Percentiles rank a stretch among this genome's conserved stretches.
These are phyloP conservation scores for Eragrostis nindensis DNA, from an alignment of 176 grass and related monocot genomes.

Conservation along the genomic window DNA sequence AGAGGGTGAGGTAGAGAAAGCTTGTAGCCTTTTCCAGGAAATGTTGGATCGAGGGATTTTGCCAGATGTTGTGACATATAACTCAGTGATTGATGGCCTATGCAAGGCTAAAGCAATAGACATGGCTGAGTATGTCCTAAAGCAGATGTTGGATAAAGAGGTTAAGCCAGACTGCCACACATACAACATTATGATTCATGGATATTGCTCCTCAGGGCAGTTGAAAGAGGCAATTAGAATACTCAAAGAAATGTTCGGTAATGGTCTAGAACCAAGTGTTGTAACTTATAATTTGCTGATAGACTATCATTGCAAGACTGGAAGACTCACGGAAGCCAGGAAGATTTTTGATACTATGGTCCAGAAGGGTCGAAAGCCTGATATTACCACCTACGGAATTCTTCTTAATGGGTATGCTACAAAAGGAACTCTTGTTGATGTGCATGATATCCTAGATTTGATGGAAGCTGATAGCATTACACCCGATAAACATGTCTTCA, in stretches of 20 bases:
- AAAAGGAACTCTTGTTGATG: neutral
- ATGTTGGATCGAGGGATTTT: neutral
- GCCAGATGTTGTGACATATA: slow-evolving; percentile 30
- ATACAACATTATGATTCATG: slow-evolving; percentile 4
- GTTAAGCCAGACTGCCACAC: neutral
- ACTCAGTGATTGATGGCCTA: slow-evolving; percentile 18
- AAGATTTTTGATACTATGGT: neutral
- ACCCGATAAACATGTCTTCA: neutral
- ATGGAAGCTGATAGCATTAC: neutral
- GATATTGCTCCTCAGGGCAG: slow-evolving; percentile 6
- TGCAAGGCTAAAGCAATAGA: neutral
- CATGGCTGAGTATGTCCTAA: neutral
- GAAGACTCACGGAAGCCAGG: neutral
- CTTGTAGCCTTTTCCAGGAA: neutral
- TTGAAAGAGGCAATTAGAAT: neutral
- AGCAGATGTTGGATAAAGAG: slow-evolving; percentile 17
- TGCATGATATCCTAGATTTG: neutral
- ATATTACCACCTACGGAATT: neutral
- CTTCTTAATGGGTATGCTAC: neutral
- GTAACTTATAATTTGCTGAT: neutral
- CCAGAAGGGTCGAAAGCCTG: neutral
- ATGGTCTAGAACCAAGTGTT: neutral
- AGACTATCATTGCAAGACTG: slow-evolving; percentile 22
- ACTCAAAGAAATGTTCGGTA: slow-evolving; percentile 24
- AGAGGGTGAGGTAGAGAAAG: neutral